These are phyloP conservation scores for Cercospora beticola DNA, from an alignment of 2,329 filamentous ascomycete species.

Conservation along the genomic window DNA sequence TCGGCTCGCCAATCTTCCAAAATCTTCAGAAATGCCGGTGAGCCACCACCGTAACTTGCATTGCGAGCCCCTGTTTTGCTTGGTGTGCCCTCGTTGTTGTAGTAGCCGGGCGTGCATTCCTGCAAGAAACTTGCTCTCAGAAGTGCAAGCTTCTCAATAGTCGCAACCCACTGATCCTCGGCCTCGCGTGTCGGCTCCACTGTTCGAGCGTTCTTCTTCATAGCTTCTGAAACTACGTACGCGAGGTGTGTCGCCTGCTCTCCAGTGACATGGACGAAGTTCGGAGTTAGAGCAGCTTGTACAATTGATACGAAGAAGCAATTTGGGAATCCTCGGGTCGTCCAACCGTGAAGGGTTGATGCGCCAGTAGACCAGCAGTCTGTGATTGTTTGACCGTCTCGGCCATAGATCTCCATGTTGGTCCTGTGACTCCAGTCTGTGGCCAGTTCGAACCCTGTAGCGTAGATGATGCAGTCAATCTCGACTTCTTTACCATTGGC, in stretches of 20 bases:
- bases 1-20: slow-evolving; percentile 24
- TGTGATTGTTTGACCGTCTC: slow-evolving; percentile 47
- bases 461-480: slow-evolving; percentile 49
- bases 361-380: slow-evolving; percentile 47
- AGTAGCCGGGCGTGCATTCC: slow-evolving; percentile 56
- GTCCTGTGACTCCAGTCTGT: slow-evolving; percentile 35
- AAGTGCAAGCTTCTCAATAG: slow-evolving; percentile 44
- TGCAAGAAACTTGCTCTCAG: slow-evolving; percentile 42
- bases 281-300: slow-evolving; percentile 45
- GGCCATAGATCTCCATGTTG: slow-evolving; percentile 40
- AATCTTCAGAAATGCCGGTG: slow-evolving; percentile 26
- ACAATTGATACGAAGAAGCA: slow-evolving; percentile 49
- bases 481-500: slow-evolving; percentile 51
- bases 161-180: slow-evolving; percentile 50
- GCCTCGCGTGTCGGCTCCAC: slow-evolving; percentile 50
- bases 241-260: slow-evolving; percentile 45
- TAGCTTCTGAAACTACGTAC: slow-evolving; percentile 44
- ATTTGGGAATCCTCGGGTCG: slow-evolving; percentile 55
- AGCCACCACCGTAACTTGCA: slow-evolving; percentile 25
- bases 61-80: slow-evolving; percentile 16
- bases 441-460: slow-evolving; percentile 46
- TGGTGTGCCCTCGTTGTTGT: slow-evolving; percentile 48
- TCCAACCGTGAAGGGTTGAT: slow-evolving; percentile 54
- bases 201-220: slow-evolving; percentile 30
- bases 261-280: slow-evolving; percentile 43